phyloP scores from a whole-genome alignment of 345 rosid genomes.

The Angophora floribunda region DNA sequence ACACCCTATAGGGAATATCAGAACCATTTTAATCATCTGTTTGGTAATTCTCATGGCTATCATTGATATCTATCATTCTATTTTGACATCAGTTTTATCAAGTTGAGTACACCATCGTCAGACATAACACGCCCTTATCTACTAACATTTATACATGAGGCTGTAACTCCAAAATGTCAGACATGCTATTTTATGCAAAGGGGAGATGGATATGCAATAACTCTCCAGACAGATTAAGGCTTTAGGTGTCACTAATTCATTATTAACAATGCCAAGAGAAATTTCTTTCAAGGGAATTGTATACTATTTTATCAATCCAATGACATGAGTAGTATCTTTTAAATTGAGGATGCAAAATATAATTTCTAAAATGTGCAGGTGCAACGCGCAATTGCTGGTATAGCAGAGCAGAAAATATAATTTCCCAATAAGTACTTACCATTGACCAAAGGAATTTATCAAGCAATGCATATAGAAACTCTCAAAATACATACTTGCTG shows the following conservation, averaged over 20 bases:
- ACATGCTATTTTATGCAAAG: neutral
- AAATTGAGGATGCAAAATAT: neutral
- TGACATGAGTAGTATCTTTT: neutral
- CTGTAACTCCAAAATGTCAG: neutral
- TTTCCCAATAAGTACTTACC: neutral
- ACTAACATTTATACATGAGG: neutral
- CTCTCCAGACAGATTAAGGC: neutral
- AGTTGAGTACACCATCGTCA: neutral
- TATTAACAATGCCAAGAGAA: neutral
- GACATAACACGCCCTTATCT: neutral
- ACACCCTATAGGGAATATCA: neutral
- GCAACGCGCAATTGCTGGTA: neutral
- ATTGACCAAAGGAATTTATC: neutral
- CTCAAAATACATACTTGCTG: conserved; percentile 49
- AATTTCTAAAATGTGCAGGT: neutral
- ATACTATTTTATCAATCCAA: neutral
- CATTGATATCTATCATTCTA: neutral
- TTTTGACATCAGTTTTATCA: neutral
- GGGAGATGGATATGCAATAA: neutral
- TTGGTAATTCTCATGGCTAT: neutral
- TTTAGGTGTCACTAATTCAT: neutral
- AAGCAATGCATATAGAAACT: neutral
- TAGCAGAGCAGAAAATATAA: neutral
- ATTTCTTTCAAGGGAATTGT: neutral
- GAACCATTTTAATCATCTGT: neutral